Evolutionary conservation across 192 early-diverging fungal genomes (phyloP), one percentile per base, ranked within the genome.

Genomic region (Gonapodya prolifera): DNA sequence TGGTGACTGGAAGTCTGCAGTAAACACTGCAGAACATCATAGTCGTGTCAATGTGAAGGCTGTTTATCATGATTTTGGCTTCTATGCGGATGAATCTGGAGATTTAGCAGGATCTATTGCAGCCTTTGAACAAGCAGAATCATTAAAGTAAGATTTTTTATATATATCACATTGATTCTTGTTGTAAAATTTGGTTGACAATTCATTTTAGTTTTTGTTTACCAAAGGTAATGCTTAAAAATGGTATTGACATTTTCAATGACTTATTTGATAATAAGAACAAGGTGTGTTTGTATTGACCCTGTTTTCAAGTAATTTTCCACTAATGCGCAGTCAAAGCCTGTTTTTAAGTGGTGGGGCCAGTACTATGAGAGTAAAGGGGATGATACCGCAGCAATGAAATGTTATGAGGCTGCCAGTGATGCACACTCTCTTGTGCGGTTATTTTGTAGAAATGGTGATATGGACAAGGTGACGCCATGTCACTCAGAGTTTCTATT

Each of bases 311-410:
- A 61, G 8, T 16, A 61, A 8, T 23, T 61, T 61, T 8, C 45
- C 8, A 16, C 8, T 61, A 61, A 61, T 16, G 45, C 8, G 45
- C 45, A 61, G 23, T 61, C 45, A 61, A 8, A 61, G 45, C 45
- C 45, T 23, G 8, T 61, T 61, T 61, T 61, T 8, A 84, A 82
- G 70, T 89, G 88, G 88, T 87, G 84, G 84, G 88, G 83, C 13
- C 87, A 89, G 80, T 86, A 87, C 78, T 77, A 77, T 34, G 88
- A 89, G 76, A 78, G 77, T 13, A 75, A 82, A 2, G 81, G 80
- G 16, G 82, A 88, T 77, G 34, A 78, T 31, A 76, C 69, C 1
- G 80, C 77, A 29, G 86, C 88, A 1, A 32, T 86, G 29, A 83
- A 82, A 71, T 82, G 81, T 74, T 89, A 89, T 77, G 82, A 85